phyloP scores from a whole-genome alignment of 2,329 filamentous ascomycete genomes.

The Hypoxylon sp. region DNA sequence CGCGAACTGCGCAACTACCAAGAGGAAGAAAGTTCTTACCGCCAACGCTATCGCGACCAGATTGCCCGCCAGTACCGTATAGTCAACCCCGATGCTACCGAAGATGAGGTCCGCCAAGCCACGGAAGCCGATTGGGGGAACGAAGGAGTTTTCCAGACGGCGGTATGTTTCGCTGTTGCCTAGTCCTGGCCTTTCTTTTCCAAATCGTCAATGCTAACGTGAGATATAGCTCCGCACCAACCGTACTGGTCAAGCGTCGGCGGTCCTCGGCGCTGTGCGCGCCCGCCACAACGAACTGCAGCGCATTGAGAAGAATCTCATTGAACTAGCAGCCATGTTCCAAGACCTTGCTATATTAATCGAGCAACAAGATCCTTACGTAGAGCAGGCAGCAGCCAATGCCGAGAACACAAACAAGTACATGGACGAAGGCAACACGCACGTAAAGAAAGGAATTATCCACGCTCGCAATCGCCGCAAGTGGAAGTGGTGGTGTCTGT shows the following conservation, averaged over 20 bases:
- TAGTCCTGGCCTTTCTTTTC: slow-evolving; percentile 2
- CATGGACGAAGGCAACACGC: slow-evolving; percentile 77
- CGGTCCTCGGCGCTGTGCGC: slow-evolving; percentile 82
- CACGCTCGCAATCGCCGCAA: slow-evolving; percentile 77
- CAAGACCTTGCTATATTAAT: slow-evolving; percentile 81
- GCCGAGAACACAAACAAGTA: slow-evolving; percentile 76
- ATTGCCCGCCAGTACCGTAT: slow-evolving; percentile 86
- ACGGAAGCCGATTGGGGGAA: slow-evolving; percentile 80
- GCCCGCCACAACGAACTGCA: slow-evolving; percentile 88
- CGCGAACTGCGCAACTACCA: slow-evolving; percentile 79
- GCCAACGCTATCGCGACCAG: slow-evolving; percentile 80
- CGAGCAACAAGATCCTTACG: slow-evolving; percentile 77
- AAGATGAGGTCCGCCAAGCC: slow-evolving; percentile 79
- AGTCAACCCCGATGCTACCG: slow-evolving; percentile 84
- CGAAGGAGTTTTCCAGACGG: slow-evolving; percentile 86
- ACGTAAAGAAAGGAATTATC: slow-evolving; percentile 78
- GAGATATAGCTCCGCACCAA: slow-evolving; percentile 77
- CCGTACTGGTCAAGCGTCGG: slow-evolving; percentile 79
- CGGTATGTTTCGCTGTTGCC: slow-evolving; percentile 68
- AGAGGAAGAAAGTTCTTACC: slow-evolving; percentile 79
- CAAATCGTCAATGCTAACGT: slow-evolving; percentile 27
- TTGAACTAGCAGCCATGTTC: slow-evolving; percentile 79
- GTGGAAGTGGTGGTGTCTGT: slow-evolving; percentile 86
- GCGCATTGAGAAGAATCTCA: slow-evolving; percentile 82
- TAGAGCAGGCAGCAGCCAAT: slow-evolving; percentile 74